Evolutionary conservation across 2,329 filamentous ascomycete genomes (phyloP).

Genomic region (Cladorrhinum sp.): DNA sequence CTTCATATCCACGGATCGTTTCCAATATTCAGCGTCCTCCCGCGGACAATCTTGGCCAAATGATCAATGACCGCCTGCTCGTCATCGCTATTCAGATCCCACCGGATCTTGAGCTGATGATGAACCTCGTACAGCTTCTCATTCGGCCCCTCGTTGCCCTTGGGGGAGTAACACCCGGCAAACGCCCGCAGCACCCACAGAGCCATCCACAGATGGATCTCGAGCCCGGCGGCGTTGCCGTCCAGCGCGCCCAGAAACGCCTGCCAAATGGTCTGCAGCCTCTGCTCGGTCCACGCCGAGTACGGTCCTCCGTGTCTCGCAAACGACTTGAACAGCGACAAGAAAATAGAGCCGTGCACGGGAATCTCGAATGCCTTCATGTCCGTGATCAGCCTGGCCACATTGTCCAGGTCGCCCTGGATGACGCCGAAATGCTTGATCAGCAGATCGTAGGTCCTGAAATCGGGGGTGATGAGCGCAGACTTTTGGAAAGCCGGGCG

Average conservation of each 20-base stretch:
- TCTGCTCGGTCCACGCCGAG: conserved; percentile 67
- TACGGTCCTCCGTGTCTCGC: conserved; percentile 62
- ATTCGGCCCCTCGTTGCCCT: conserved; percentile 41
- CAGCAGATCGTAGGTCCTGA: conserved; percentile 76
- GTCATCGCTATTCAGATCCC: conserved; percentile 42
- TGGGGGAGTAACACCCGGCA: conserved; percentile 50
- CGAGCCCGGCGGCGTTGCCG: conserved; percentile 43
- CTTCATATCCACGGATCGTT: background rate
- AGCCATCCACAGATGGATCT: conserved; percentile 59
- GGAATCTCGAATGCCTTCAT: conserved; percentile 70
- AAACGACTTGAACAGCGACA: conserved; percentile 82
- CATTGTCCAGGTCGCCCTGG: conserved; percentile 67
- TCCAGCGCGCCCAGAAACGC: conserved; percentile 59
- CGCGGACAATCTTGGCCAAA: conserved; percentile 19
- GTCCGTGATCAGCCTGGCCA: conserved; percentile 71
- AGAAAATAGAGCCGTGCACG: conserved; percentile 72
- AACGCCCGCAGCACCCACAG: conserved; percentile 63
- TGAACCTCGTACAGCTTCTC: conserved; percentile 48
- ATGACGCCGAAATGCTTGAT: conserved; percentile 69
- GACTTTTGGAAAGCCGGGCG: conserved; percentile 54
- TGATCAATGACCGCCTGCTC: conserved; percentile 47
- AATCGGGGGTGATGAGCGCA: conserved; percentile 67
- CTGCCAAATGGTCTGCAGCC: conserved; percentile 66
- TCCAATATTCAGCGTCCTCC: background rate
- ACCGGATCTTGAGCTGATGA: conserved; percentile 41